Conservation (phyloP, 2,329 filamentous ascomycete genomes). For the Penicillium crustosum region DNA sequence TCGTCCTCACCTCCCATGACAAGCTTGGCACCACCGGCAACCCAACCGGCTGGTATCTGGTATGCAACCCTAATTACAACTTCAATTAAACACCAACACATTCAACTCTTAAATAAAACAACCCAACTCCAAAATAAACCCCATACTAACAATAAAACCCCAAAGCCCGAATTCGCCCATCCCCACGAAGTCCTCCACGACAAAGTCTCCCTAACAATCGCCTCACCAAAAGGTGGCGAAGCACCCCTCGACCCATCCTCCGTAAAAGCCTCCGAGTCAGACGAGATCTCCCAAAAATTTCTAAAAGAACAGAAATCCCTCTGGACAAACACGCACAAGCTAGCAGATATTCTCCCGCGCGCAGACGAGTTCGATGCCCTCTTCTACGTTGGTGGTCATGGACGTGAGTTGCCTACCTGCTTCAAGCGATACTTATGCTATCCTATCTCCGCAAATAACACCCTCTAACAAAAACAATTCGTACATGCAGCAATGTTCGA, state of each 20-base stretch:
- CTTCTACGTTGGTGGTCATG: slow-evolving; percentile 61
- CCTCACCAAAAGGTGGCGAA: slow-evolving; percentile 62
- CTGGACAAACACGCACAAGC: slow-evolving; percentile 63
- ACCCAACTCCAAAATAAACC: neutral
- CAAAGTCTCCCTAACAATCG: slow-evolving; percentile 57
- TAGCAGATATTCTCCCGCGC: slow-evolving; percentile 58
- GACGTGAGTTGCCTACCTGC: slow-evolving; percentile 44
- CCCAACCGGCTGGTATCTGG: slow-evolving; percentile 70
- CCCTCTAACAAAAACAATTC: neutral
- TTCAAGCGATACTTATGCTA: neutral
- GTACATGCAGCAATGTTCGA: slow-evolving; percentile 49
- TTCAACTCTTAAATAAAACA: too few species aligned
- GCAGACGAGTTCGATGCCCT: slow-evolving; percentile 64
- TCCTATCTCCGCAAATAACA: neutral
- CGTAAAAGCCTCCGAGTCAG: slow-evolving; percentile 55
- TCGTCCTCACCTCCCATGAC: slow-evolving; percentile 66
- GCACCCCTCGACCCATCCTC: slow-evolving; percentile 62
- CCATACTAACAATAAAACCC: neutral
- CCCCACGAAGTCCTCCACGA: slow-evolving; percentile 60
- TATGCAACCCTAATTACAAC: slow-evolving; percentile 34
- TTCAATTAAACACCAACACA: neutral
- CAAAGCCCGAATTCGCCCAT: slow-evolving; percentile 61
- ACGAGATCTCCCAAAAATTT: slow-evolving; percentile 57
- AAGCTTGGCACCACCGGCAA: slow-evolving; percentile 45
- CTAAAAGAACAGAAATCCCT: slow-evolving; percentile 56